Evolutionary conservation across 441 rosid species (phyloP), one percentile per base, ranked within the genome.

Genomic region (Populus hybrid): DNA sequence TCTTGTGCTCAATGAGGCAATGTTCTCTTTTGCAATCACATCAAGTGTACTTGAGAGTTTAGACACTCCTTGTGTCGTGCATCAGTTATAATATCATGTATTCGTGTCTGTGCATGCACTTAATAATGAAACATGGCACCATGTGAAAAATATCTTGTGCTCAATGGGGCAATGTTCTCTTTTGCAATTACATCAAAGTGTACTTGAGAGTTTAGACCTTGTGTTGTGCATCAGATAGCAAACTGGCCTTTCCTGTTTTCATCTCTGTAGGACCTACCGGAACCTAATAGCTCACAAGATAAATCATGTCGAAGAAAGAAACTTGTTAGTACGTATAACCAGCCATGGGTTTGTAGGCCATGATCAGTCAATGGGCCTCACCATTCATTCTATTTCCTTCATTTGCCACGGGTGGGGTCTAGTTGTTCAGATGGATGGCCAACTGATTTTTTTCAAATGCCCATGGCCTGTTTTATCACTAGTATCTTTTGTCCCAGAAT

Each of bases 251-350:
- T 34, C 36, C 36, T 67, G 11, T 9, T 6, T 10, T 21, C 71
- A 21, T n/a, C 24, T 50, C 2, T 42, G 57, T 66, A 68, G 53
- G 24, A 68, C 24, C 50, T 26, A 36, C 35, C 63, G 23, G 24
- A 74, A 73, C 20, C 10, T 73, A 46, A 42, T 74, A 12, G 63
- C 16, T 28, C 57, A 28, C 72, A 12, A 26, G 57, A 61, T 57
- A 53, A 77, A 81, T 69, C 61, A 77, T 77, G 18, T 81, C 80
- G n/a, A 77, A 83, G 78, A 81, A 81, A 66, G 80, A 83, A 78
- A 80, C 81, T 20, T 34, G 63, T 57, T 34, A 63, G 70, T 23
- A 18, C 59, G 16, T 50, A 57, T 57, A 57, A 57, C 21, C n/a
- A 10, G 9, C 63, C 63, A 57, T n/a, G n/a, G 63, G 63, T 57